Evolutionary conservation across 441 rosid species (phyloP).

Genomic region (Melastoma candidum): DNA sequence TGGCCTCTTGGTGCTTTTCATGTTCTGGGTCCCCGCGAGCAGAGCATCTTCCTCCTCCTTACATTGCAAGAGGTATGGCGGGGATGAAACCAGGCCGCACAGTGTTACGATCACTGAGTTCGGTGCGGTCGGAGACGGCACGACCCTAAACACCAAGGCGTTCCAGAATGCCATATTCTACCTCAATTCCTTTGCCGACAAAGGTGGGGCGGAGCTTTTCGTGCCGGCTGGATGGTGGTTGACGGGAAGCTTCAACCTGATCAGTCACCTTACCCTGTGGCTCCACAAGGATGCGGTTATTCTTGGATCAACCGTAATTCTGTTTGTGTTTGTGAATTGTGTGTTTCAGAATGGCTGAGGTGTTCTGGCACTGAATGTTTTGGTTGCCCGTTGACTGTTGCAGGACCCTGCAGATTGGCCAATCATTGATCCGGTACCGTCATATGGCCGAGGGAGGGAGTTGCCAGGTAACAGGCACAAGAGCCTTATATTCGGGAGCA

Average conservation of each 20-base stretch:
- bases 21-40: constrained; percentile 40
- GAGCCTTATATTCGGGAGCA: constrained; percentile 84
- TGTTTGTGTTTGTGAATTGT: too few species aligned
- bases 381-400: not conserved
- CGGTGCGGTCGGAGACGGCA: constrained; percentile 95
- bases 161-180: constrained; percentile 98
- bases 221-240: constrained; percentile 95
- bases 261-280: constrained; percentile 91
- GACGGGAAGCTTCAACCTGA: constrained; percentile 93
- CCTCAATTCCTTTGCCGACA: constrained; percentile 87
- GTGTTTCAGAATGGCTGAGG: too few species aligned
- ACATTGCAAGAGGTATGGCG: constrained; percentile 38
- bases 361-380: too few species aligned
- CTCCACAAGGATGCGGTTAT: constrained; percentile 81
- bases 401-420: constrained; percentile 90
- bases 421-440: constrained; percentile 83
- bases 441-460: constrained; percentile 96
- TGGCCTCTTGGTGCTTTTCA: constrained; percentile 57
- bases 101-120: constrained; percentile 91
- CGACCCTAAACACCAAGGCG: constrained; percentile 90
- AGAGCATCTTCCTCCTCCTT: constrained; percentile 13
- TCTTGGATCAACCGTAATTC: constrained; percentile 73
- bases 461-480: constrained; percentile 80
- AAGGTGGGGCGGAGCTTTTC: constrained; percentile 96
- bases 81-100: constrained; percentile 60